Conservation (phyloP, 1,139 yeast species). For the Yueomyces sp. region DNA sequence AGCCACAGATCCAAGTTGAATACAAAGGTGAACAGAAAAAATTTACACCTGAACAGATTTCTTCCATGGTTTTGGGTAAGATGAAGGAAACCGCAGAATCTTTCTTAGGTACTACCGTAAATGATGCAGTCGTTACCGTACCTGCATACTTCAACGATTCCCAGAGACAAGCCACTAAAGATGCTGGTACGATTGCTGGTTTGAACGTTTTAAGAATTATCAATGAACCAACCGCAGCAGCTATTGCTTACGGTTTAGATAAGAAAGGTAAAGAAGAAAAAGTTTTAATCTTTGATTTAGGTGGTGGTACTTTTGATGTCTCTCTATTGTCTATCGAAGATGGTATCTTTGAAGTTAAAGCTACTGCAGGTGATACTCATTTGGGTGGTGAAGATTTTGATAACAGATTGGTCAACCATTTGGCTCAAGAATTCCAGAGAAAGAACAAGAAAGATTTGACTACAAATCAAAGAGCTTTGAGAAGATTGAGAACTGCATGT, state of each 20-base stretch:
- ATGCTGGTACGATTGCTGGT: slow-evolving; percentile 91
- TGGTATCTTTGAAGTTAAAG: slow-evolving; percentile 41
- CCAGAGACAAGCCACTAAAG: too few relatives aligned
- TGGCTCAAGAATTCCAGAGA: too few relatives aligned
- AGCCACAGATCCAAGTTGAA: not conserved
- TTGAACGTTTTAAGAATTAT: slow-evolving; percentile 68
- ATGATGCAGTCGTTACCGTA: slow-evolving; percentile 5
- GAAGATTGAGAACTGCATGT: slow-evolving; percentile 29
- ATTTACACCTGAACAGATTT: not conserved
- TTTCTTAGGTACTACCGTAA: too few relatives aligned
- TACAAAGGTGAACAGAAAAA: not conserved
- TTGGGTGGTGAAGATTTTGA: slow-evolving; percentile 28
- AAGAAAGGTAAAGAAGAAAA: too few relatives aligned
- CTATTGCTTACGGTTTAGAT: too few relatives aligned
- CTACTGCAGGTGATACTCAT: too few relatives aligned
- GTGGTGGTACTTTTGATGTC: slow-evolving; percentile 51
- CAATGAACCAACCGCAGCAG: too few relatives aligned
- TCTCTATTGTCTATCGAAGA: slow-evolving; percentile 87
- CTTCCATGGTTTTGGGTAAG: not conserved
- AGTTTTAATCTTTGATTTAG: too few relatives aligned
- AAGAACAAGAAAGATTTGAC: too few relatives aligned
- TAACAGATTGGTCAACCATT: too few relatives aligned
- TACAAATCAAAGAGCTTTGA: slow-evolving; percentile 30
- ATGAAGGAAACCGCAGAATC: too few relatives aligned
- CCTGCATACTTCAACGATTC: too few relatives aligned